Percentiles rank a stretch among this genome's conserved stretches.
Conservation (phyloP, 768 basidiomycete genomes). For the Pleurotus eryngii region DNA sequence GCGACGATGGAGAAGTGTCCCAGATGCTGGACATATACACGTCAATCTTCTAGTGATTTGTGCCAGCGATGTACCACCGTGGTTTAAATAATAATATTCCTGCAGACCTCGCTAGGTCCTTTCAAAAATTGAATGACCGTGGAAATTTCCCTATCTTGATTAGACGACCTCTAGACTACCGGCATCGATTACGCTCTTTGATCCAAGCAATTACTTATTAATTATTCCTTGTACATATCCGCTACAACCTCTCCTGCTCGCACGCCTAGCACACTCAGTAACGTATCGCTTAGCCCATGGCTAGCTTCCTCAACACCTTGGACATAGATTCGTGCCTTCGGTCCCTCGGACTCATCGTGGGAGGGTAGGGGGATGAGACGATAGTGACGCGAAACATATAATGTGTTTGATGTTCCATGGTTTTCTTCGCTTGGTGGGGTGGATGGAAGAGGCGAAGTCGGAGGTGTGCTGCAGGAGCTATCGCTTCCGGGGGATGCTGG, state of each 20-base stretch:
- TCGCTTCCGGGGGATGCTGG: constrained; percentile 15
- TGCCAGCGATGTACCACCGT: constrained; percentile 58
- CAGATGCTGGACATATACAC: constrained; percentile 84
- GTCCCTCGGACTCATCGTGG: constrained; percentile 3
- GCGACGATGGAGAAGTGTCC: constrained; percentile 73
- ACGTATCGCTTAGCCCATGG: constrained; percentile 41
- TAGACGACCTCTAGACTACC: not conserved
- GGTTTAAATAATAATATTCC: constrained; percentile 12
- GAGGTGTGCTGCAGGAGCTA: constrained; percentile 20
- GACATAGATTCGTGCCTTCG: constrained; percentile 27
- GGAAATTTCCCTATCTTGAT: not conserved
- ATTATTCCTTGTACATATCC: constrained; percentile 22
- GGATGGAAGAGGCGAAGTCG: constrained; percentile 20
- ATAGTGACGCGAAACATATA: constrained; percentile 40
- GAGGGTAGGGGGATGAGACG: constrained; percentile 30
- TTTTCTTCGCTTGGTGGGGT: constrained; percentile 13
- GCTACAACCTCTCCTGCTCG: constrained; percentile 44
- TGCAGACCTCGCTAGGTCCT: too few relatives aligned
- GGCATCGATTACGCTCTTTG: not conserved
- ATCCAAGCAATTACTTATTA: not conserved
- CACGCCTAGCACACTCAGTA: constrained; percentile 42
- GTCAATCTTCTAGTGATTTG: constrained; percentile 44
- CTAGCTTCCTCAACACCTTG: constrained; percentile 37
- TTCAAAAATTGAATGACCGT: not conserved
- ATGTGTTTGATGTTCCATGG: constrained; percentile 13